phyloP scores from a whole-genome alignment of 2,329 filamentous ascomycete species.

The Alternaria conjuncta region DNA sequence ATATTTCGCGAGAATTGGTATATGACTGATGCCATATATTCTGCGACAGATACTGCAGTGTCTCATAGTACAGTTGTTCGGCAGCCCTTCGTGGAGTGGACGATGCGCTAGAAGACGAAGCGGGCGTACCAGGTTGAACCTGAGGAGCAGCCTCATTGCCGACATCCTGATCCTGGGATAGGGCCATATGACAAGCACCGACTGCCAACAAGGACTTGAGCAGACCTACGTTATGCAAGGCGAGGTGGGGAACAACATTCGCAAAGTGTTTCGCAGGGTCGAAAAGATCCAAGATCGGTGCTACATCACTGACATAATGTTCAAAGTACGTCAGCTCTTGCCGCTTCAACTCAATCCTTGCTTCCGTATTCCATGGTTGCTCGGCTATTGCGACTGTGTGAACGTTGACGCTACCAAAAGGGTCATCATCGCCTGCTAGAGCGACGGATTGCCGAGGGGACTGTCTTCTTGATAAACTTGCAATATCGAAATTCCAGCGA shows the following conservation, averaged over 20 bases:
- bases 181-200: constrained; percentile 58
- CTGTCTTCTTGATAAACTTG: constrained; percentile 51
- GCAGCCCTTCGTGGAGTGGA: constrained; percentile 44
- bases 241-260: constrained; percentile 42
- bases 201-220: constrained; percentile 65
- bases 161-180: constrained; percentile 39
- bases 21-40: constrained; percentile 66
- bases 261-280: constrained; percentile 50
- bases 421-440: constrained; percentile 32
- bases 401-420: constrained; percentile 5
- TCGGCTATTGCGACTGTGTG: constrained; percentile 8
- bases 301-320: constrained; percentile 47
- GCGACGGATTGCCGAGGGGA: constrained; percentile 32
- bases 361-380: constrained; percentile 33
- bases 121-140: constrained; percentile 26
- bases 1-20: constrained; percentile 62
- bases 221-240: constrained; percentile 62
- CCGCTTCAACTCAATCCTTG: constrained; percentile 35
- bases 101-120: constrained; percentile 18
- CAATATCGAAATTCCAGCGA: constrained; percentile 51
- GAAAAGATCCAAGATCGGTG: constrained; percentile 53
- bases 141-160: constrained; percentile 32
- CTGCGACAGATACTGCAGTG: constrained; percentile 65
- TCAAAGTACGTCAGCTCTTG: constrained; percentile 49
- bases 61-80: constrained; percentile 66